Evolutionary conservation across 345 rosid species (phyloP).

Genomic region (Mangifera indica): DNA sequence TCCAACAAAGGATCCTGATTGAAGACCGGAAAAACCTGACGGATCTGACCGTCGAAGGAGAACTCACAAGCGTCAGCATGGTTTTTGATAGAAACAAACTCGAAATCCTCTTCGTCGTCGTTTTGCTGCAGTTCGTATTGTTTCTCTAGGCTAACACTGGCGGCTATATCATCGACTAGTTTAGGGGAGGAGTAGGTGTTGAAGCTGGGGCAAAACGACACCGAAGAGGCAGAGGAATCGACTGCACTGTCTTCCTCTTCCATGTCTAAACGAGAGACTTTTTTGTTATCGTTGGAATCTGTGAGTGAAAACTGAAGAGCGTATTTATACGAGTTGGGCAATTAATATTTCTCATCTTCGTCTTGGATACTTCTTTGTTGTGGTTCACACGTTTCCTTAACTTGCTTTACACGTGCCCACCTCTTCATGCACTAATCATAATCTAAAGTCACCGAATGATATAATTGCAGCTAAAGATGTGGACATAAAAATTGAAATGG

Average conservation of each 20-base stretch:
- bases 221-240: not conserved
- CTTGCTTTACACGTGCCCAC: not conserved
- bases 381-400: not conserved
- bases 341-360: too few species aligned
- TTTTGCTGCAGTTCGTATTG: conserved; percentile 2
- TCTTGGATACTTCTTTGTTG: not conserved
- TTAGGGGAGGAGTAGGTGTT: conserved; percentile 49
- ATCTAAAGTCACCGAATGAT: too few species aligned
- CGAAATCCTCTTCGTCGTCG: conserved; percentile 57
- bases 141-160: conserved; percentile 31
- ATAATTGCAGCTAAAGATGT: too few species aligned
- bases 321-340: too few species aligned
- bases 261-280: conserved; percentile 4
- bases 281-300: too few species aligned
- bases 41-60: conserved; percentile 20
- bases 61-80: conserved; percentile 20
- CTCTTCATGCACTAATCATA: too few species aligned
- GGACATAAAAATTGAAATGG: too few species aligned
- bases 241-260: conserved; percentile 20
- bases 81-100: conserved; percentile 35
- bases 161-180: conserved; percentile 36
- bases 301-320: too few species aligned
- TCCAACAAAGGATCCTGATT: conserved; percentile 42
- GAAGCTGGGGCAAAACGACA: conserved; percentile 75
- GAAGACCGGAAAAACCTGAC: conserved; percentile 60